Evolutionary conservation across 2,329 filamentous ascomycete species (phyloP), one percentile per base, ranked within the genome.

Genomic region (Xylaria sp.): DNA sequence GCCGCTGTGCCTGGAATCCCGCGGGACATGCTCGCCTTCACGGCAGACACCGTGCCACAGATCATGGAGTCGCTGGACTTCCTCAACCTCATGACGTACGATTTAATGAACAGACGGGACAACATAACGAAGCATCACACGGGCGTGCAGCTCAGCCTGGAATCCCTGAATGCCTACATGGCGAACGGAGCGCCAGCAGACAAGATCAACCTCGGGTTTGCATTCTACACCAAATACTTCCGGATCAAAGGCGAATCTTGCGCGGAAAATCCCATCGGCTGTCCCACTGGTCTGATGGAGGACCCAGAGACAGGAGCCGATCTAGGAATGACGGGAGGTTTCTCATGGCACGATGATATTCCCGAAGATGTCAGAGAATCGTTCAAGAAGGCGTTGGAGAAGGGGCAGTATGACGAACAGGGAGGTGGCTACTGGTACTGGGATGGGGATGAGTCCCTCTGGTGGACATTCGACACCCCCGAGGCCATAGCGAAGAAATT

Each of bases 91-190:
- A 92, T 92, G 90, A 85, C 87, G 9, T 93, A 93, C 77, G 91
- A 93, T 76, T 77, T 93, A 57, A 90, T 91, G 86, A 92, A 92
- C 80, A 89, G 91, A 12, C 87, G 91, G n/a, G 89, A 92, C 77
- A 87, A 82, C 59, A 78, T 84, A 23, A 93, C 91, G 1, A 85
- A 83, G 34, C 91, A 93, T 76, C 90, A 92, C 74, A 87, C 85
- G 10, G 88, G 89, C 6, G 80, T 92, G 28, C 74, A 82, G 59
- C 84, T 82, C 13, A 89, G 89, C 9, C 76, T 87, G 1, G 81
- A 85, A 4, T 81, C 86, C 0, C 78, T 93, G 75, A 82, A 89
- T 61, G 84, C 84, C 46, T 93, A 92, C 77, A 78, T 90, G 18
- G 79, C 81, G 2, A 85, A 86, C 28, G 90, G 90, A 2, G 84